Percentiles rank a stretch among this genome's conserved stretches.
These are phyloP conservation scores for Meyerozyma carpophila DNA, from an alignment of 1,139 yeast species.

Conservation along the genomic window DNA sequence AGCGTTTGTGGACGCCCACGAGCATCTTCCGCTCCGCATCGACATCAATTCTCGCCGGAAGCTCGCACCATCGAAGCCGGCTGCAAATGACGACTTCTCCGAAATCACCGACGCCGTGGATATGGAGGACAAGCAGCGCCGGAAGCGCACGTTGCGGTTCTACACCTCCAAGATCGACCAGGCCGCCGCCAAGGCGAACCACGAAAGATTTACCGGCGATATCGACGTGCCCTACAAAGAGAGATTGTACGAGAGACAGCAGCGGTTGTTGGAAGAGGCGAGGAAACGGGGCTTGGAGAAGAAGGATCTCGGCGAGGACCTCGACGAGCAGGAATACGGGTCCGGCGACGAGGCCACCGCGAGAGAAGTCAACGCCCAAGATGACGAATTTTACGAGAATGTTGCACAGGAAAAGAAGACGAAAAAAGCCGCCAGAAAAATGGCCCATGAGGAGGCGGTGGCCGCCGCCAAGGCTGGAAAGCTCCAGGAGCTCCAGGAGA, in stretches of 20 bases:
- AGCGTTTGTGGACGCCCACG: conserved; percentile 12
- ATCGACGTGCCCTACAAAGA: conserved; percentile 91
- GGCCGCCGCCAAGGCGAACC: conserved; percentile 52
- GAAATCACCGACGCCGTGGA: conserved; percentile 75
- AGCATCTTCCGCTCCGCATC: conserved; percentile 13
- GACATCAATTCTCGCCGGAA: conserved; percentile 25
- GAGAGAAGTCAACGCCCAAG: conserved; percentile 29
- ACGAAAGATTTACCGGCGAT: conserved; percentile 70
- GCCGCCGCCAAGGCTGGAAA: conserved; percentile 84
- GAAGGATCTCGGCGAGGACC: conserved; percentile 47
- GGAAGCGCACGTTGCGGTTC: conserved; percentile 84
- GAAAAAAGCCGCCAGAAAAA: conserved; percentile 49
- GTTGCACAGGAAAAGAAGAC: conserved; percentile 45
- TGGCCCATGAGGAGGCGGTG: conserved; percentile 68
- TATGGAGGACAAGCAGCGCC: conserved; percentile 75
- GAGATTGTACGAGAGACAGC: conserved; percentile 83
- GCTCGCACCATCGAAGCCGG: not conserved
- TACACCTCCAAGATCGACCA: conserved; percentile 95
- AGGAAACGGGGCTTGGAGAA: conserved; percentile 69
- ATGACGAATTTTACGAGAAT: conserved; percentile 36
- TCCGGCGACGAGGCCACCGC: conserved; percentile 45
- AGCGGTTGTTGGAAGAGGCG: conserved; percentile 82
- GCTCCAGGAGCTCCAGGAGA: conserved; percentile 64
- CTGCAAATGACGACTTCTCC: conserved; percentile 44
- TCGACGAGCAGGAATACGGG: conserved; percentile 44